Evolutionary conservation across 2,329 filamentous ascomycete genomes (phyloP).

Genomic region (Hymenoscyphus fructigenus): DNA sequence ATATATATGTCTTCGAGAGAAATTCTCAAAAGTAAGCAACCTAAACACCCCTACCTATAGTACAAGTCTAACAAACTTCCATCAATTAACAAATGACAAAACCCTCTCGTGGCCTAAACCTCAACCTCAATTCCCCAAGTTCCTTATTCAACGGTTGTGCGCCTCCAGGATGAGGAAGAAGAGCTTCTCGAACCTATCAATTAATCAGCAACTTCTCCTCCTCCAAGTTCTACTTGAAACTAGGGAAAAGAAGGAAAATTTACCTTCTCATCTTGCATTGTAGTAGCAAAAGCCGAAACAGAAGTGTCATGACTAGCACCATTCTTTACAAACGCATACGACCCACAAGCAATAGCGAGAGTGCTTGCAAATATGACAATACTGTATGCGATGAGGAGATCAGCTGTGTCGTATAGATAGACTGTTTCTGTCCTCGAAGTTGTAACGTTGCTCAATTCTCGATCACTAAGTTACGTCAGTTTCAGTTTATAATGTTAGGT

Average conservation of each 20-base stretch:
- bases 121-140: too few species aligned
- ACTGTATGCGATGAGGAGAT: neutral
- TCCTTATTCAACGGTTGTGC: too few species aligned
- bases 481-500: too few species aligned
- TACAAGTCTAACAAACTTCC: too few species aligned
- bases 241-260: neutral
- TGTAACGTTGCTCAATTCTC: neutral
- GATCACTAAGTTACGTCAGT: too few species aligned
- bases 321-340: constrained; percentile 1
- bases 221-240: neutral
- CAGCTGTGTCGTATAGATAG: neutral
- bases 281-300: constrained; percentile 4
- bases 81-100: too few species aligned
- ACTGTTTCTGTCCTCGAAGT: neutral
- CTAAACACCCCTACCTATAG: too few species aligned
- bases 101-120: too few species aligned
- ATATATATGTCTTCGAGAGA: too few species aligned
- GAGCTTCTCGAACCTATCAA: neutral
- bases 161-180: neutral
- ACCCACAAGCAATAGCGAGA: neutral
- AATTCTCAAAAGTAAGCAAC: too few species aligned
- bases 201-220: neutral
- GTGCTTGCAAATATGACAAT: neutral
- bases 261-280: neutral
- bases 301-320: neutral